Base-by-base conservation (phyloP, 352 stramenopile species). In the Phytopythium aichiense region DNA sequence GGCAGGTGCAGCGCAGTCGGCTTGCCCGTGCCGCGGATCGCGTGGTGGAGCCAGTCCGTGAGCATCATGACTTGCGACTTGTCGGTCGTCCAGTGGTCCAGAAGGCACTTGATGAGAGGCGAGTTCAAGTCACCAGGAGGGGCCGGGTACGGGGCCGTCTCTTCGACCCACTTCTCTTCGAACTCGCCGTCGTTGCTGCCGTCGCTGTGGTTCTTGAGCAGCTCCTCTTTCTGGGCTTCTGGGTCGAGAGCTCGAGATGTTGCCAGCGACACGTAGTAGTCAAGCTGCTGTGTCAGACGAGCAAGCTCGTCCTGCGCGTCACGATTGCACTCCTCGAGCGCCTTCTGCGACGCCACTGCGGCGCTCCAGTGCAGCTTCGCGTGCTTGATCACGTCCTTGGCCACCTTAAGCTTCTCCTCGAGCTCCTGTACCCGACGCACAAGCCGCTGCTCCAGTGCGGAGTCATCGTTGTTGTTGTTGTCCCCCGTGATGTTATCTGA, bases 1-100 rank as follows among this genome's bases (percentile, higher is more conserved):
- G 76, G 33, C 25, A 90, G 38, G 16, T 76, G 76, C 53, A 90
- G 49, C 13, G 72, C 69, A 9, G 65, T 74, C 1, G 73, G 60
- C 40, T 73, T 71, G 16, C 74, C 73, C 6, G 71, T 84, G 40
- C 75, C 77, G 56, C 78, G 75, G 40, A 88, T 79, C 22, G 75
- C 75, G 61, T 81, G 69, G 69, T 90, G 81, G 48, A 90, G 54
- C 78, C 78, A 90, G 59, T 86, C 79, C 1, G 78, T 80, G 33
- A 90, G 64, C 38, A 48, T 61, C 69, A 81, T 83, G 51, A 77
- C 63, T 62, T 87, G 80, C 12, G 66, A 71, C 56, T 86, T 88
- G 66, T 90, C 81, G 15, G 73, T 81, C 46, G 67, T 88, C 81
- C 81, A 90, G 63, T 90, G 71, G 51, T 86, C 66, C 60, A 90